Conservation (phyloP, 2,329 filamentous ascomycete species). For the Cladophialophora exuberans region DNA sequence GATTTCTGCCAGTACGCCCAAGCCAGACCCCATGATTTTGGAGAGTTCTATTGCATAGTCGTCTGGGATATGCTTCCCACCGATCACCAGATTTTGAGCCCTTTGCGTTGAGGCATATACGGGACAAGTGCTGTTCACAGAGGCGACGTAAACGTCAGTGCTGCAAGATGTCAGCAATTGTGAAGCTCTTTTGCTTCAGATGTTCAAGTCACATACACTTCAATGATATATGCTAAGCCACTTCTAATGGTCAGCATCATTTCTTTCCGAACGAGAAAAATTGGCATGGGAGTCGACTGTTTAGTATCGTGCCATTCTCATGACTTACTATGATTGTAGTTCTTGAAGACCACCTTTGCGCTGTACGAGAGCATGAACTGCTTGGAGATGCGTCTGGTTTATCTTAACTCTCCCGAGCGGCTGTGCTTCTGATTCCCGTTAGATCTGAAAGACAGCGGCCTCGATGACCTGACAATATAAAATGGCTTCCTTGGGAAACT, state of each 20-base stretch:
- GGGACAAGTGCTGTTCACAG: background rate
- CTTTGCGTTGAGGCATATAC: background rate
- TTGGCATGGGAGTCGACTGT: no score
- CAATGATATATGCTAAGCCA: background rate
- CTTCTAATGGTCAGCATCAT: background rate
- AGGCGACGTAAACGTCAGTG: background rate
- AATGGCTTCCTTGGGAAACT: no score
- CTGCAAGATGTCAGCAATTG: background rate
- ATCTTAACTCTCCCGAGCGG: background rate
- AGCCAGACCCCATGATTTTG: background rate
- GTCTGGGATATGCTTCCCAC: background rate
- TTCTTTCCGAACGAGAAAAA: no score
- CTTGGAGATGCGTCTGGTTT: background rate
- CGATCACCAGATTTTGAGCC: background rate
- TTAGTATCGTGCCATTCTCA: no score
- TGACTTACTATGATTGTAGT: conserved; percentile 2
- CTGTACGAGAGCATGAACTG: background rate
- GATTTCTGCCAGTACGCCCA: background rate
- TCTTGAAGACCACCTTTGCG: background rate
- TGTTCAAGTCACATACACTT: background rate
- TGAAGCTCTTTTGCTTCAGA: background rate
- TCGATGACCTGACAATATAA: no score
- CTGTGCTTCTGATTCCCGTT: no score
- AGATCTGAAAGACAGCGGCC: no score
- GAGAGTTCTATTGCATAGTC: background rate